Percentiles rank a stretch among this genome's conserved stretches.
phyloP scores from a whole-genome alignment of 108 stramenopile genomes.

The Nitzschia sp. region DNA sequence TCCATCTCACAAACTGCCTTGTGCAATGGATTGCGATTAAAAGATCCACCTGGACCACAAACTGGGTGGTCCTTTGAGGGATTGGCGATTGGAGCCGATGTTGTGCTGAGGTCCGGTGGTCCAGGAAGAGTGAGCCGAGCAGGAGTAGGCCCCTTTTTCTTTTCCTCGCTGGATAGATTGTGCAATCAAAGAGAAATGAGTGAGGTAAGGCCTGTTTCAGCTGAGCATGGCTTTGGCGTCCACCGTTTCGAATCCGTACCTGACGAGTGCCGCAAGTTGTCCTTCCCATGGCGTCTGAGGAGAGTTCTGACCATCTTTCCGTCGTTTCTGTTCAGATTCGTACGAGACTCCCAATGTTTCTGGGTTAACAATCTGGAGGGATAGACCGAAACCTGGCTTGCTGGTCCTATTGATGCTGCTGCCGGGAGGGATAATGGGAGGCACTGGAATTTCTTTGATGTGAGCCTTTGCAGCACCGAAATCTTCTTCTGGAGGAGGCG shows the following conservation, averaged over 20 bases:
- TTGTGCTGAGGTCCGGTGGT: conserved; percentile 10
- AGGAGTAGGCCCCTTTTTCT: conserved; percentile 24
- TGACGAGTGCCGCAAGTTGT: conserved; percentile 75
- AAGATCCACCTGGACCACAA: conserved; percentile 38
- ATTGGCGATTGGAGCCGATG: neutral
- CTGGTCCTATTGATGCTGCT: no score
- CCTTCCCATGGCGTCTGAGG: conserved; percentile 89
- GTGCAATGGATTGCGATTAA: conserved; percentile 57
- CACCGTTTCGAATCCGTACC: no score
- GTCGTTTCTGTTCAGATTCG: conserved; percentile 21
- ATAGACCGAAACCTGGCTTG: conserved; percentile 40
- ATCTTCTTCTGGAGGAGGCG: conserved; percentile 36
- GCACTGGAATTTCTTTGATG: conserved; percentile 16
- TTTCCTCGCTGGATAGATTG: conserved; percentile 23
- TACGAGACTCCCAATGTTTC: conserved; percentile 59
- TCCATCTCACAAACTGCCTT: conserved; percentile 75
- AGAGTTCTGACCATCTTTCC: conserved; percentile 53
- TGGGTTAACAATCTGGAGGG: conserved; percentile 88
- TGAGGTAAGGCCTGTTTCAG: no score
- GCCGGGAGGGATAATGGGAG: neutral
- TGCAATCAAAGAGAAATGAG: neutral
- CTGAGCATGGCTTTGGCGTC: no score
- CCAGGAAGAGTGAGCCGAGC: conserved; percentile 6
- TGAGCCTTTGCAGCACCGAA: neutral
- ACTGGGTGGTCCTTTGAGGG: conserved; percentile 27